These are phyloP conservation scores for Solanum bulbocastanum DNA, from an alignment of 257 asterid species.

Conservation along the genomic window DNA sequence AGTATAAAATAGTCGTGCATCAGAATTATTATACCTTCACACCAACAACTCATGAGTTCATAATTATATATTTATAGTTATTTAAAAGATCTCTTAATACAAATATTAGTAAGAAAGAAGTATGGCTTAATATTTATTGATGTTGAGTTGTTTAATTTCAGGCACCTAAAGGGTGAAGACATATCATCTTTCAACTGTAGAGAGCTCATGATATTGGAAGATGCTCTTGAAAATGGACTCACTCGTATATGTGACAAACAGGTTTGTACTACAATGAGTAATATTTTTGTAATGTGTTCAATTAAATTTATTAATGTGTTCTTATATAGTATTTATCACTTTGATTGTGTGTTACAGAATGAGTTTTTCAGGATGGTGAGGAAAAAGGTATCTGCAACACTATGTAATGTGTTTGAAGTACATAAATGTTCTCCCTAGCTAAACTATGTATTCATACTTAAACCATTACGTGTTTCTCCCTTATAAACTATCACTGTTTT, in stretches of 20 bases:
- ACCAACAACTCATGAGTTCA: neutral
- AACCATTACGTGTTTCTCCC: neutral
- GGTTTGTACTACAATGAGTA: neutral
- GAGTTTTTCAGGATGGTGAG: conserved; percentile 16
- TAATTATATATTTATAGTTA: neutral
- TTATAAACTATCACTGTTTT: neutral
- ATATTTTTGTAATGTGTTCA: neutral
- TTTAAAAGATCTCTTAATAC: neutral
- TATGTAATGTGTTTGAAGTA: neutral
- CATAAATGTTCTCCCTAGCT: too few species aligned
- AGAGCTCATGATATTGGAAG: conserved; percentile 81
- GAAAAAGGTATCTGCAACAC: conserved; percentile 19
- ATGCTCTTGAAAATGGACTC: conserved; percentile 66
- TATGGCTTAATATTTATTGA: neutral
- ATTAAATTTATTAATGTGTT: neutral
- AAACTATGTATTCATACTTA: neutral
- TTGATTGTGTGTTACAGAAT: conserved; percentile 1
- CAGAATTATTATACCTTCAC: neutral
- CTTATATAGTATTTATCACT: neutral
- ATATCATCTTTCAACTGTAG: conserved; percentile 63
- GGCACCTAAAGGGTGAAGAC: conserved; percentile 90
- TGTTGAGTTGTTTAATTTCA: neutral
- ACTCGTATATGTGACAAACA: conserved; percentile 47
- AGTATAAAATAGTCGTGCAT: neutral
- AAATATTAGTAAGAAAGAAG: neutral